Conservation (phyloP, 257 asterid species). For the Henckelia pumila region DNA sequence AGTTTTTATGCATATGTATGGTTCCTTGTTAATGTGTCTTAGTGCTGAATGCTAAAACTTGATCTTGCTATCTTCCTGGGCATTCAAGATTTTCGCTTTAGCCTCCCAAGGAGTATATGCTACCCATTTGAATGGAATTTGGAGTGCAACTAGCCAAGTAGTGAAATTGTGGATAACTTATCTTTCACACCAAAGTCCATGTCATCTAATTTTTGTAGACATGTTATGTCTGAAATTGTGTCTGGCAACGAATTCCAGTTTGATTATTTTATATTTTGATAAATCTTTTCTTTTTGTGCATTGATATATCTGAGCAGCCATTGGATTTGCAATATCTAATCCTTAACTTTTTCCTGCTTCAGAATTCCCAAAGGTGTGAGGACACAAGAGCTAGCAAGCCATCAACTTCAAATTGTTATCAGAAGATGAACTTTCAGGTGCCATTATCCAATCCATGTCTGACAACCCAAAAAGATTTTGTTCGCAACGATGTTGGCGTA, state of each 20-base stretch:
- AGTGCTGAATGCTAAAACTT: neutral
- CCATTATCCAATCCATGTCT: slow-evolving; percentile 32
- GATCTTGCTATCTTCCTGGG: neutral
- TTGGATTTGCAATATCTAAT: slow-evolving; percentile 25
- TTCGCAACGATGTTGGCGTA: neutral
- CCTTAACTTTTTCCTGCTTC: slow-evolving; percentile 25
- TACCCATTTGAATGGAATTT: slow-evolving; percentile 15
- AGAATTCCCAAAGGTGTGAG: slow-evolving; percentile 45
- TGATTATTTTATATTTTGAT: neutral
- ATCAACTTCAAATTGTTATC: neutral
- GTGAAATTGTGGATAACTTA: neutral
- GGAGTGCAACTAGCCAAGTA: neutral
- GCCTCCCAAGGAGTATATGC: slow-evolving; percentile 8
- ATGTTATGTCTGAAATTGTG: slow-evolving; percentile 1
- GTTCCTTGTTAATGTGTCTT: neutral
- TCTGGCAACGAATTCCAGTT: neutral
- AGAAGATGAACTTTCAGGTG: slow-evolving; percentile 27
- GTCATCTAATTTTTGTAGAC: neutral
- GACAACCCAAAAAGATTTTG: slow-evolving; percentile 29
- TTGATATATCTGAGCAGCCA: neutral
- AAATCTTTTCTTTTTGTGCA: neutral
- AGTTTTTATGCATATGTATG: slow-evolving; percentile 1
- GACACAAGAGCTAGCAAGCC: slow-evolving; percentile 28
- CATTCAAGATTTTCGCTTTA: neutral
- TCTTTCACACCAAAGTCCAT: neutral